A percentile compares a stretch with the other conserved stretches of the same genome.
Evolutionary conservation across 306 rosid species (phyloP).

Genomic region (Purshia tridentata): DNA sequence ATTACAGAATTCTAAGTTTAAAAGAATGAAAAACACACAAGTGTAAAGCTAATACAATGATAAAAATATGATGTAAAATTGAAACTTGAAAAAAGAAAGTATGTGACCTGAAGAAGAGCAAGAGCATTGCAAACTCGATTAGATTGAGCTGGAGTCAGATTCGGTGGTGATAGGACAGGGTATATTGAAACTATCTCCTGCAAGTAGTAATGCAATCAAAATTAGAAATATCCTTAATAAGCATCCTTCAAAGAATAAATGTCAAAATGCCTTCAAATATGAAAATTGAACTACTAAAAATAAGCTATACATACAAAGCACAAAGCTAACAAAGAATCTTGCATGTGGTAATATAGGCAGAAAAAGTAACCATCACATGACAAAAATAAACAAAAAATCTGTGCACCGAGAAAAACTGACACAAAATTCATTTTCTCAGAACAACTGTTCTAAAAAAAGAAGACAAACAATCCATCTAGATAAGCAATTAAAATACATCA

Average conservation of each 20-base stretch:
- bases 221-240: not conserved
- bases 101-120: conserved; percentile 84
- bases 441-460: not conserved
- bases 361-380: not conserved
- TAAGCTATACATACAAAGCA: not conserved
- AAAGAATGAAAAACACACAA: not conserved
- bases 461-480: not conserved
- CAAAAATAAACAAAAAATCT: not conserved
- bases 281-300: not conserved
- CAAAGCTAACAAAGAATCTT: not conserved
- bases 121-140: conserved; percentile 93
- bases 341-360: not conserved
- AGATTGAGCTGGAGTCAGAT: conserved; percentile 73
- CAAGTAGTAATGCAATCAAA: conserved; percentile 12
- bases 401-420: conserved; percentile 4
- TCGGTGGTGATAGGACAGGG: conserved; percentile 70
- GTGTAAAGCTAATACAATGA: not conserved
- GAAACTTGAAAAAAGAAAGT: conserved; percentile 9
- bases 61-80: not conserved
- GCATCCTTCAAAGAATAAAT: not conserved
- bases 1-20: not conserved
- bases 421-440: not conserved
- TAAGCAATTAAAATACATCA: not conserved
- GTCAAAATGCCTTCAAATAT: not conserved
- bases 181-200: conserved; percentile 84